Evolutionary conservation across 192 early-diverging fungal species (phyloP).

Genomic region (Podochytrium sp.): DNA sequence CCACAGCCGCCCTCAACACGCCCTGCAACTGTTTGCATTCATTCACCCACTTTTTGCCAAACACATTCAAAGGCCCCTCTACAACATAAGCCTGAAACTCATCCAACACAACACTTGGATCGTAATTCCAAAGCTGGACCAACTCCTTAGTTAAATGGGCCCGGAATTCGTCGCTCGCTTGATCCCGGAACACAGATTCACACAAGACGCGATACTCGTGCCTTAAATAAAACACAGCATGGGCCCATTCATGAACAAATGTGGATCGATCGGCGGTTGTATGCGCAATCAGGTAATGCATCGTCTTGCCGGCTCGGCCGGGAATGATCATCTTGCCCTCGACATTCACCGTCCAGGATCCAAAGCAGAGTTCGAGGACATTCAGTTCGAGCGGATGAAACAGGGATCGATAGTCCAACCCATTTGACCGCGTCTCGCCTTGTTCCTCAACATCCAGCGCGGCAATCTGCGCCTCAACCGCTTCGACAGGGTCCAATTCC

Average conservation of each 20-base stretch:
- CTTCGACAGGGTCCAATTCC: background rate
- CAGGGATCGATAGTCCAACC: background rate
- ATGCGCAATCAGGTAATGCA: constrained; percentile 47
- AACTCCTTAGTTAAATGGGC: constrained; percentile 47
- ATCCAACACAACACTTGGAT: constrained; percentile 41
- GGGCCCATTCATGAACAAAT: constrained; percentile 59
- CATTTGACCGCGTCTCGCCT: background rate
- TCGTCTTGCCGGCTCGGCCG: background rate
- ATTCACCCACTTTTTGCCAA: constrained; percentile 49
- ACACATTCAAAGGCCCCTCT: constrained; percentile 47
- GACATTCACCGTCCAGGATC: background rate
- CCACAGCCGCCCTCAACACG: constrained; percentile 12
- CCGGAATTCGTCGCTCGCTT: constrained; percentile 14
- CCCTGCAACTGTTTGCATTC: constrained; percentile 26
- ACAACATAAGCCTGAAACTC: constrained; percentile 62
- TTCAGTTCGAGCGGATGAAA: background rate
- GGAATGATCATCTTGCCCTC: background rate
- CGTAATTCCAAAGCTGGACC: constrained; percentile 43
- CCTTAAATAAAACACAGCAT: constrained; percentile 43
- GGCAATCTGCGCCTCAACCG: background rate
- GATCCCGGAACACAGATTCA: constrained; percentile 13
- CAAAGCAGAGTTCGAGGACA: background rate
- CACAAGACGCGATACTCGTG: constrained; percentile 32
- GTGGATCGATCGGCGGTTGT: constrained; percentile 42
- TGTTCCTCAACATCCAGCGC: background rate